Percentiles rank a stretch among this genome's conserved stretches.
Conservation (phyloP, 139 green algal genomes). For the Pycnococcus provasolii region DNA sequence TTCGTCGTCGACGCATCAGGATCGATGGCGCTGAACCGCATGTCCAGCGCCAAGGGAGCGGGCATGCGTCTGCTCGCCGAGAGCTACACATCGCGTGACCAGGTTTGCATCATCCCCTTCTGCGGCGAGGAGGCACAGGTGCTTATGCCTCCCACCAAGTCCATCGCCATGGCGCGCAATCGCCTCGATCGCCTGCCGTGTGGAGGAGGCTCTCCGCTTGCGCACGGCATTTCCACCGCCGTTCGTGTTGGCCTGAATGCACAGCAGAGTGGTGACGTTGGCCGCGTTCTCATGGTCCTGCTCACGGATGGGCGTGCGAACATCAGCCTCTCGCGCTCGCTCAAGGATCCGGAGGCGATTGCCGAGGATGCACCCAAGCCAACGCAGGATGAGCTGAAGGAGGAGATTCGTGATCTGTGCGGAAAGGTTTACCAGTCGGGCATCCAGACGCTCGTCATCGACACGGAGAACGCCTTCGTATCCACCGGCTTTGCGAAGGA, state of each 20-base stretch:
- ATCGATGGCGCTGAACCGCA: slow-evolving; percentile 97
- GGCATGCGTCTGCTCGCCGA: slow-evolving; percentile 86
- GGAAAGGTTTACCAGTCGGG: slow-evolving; percentile 55
- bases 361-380: slow-evolving; percentile 58
- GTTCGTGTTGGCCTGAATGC: slow-evolving; percentile 49
- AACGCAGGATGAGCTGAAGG: slow-evolving; percentile 38
- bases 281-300: slow-evolving; percentile 89
- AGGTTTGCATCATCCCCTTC: slow-evolving; percentile 96
- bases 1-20: slow-evolving; percentile 54
- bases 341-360: slow-evolving; percentile 80
- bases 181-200: slow-evolving; percentile 90
- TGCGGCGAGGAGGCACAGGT: slow-evolving; percentile 94
- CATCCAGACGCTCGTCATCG: slow-evolving; percentile 92
- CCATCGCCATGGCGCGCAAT: slow-evolving; percentile 91
- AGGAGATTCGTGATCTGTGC: slow-evolving; percentile 76
- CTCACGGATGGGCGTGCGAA: slow-evolving; percentile 97
- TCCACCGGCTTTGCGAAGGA: slow-evolving; percentile 97
- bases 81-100: slow-evolving; percentile 84
- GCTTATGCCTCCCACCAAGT: slow-evolving; percentile 91
- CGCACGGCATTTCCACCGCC: slow-evolving; percentile 74
- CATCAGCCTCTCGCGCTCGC: slow-evolving; percentile 74
- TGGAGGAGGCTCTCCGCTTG: slow-evolving; percentile 89
- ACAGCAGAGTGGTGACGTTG: slow-evolving; percentile 68
- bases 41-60: slow-evolving; percentile 92
- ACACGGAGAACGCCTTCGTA: slow-evolving; percentile 99